Percentiles rank a stretch among this genome's conserved stretches.
Evolutionary conservation across 2,329 filamentous ascomycete genomes (phyloP).

Genomic region (Waltergamsia citrina): DNA sequence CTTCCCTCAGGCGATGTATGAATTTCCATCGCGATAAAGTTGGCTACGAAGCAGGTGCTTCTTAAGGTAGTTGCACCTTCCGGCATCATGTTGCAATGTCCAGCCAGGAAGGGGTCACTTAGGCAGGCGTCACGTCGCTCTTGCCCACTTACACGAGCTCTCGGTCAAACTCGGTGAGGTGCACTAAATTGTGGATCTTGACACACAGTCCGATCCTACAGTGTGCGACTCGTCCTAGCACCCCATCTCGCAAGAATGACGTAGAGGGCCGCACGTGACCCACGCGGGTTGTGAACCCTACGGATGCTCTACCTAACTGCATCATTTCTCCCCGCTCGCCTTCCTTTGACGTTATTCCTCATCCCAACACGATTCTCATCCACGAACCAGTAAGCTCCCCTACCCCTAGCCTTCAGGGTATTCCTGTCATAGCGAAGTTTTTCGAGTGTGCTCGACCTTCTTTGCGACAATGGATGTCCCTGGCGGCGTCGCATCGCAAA

Average conservation of each 20-base stretch:
- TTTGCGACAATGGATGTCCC: background rate
- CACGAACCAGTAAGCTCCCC: slow-evolving; percentile 26
- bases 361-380: slow-evolving; percentile 37
- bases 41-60: too few relatives aligned
- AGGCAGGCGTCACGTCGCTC: too few relatives aligned
- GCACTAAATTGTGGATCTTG: background rate
- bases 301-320: slow-evolving; percentile 17
- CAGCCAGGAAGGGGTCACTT: too few relatives aligned
- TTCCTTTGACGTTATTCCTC: slow-evolving; percentile 22
- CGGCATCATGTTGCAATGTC: too few relatives aligned
- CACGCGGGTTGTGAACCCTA: slow-evolving; percentile 26
- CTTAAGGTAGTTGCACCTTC: too few relatives aligned
- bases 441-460: background rate
- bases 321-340: slow-evolving; percentile 18
- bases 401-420: background rate
- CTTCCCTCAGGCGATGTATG: too few relatives aligned
- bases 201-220: slow-evolving; percentile 1
- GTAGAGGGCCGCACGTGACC: slow-evolving; percentile 18
- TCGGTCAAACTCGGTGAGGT: too few relatives aligned
- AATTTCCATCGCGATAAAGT: too few relatives aligned
- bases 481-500: background rate
- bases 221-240: background rate
- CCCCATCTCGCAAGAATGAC: slow-evolving; percentile 1
- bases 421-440: background rate
- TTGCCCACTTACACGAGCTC: too few relatives aligned